Evolutionary conservation across 2,329 filamentous ascomycete species (phyloP).

Genomic region (Macroventuria anomochaeta): DNA sequence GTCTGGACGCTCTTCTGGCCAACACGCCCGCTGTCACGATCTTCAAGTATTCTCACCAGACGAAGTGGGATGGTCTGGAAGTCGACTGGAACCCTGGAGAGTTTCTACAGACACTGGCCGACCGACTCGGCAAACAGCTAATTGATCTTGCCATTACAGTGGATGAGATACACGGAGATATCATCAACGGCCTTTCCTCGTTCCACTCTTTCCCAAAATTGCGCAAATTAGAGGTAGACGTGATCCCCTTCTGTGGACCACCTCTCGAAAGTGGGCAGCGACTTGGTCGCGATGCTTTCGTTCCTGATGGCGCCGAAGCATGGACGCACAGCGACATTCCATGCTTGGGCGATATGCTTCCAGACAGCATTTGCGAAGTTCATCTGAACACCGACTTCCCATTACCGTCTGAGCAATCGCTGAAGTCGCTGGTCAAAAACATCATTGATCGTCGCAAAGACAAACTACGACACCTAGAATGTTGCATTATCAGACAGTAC

Average conservation of each 20-base stretch:
- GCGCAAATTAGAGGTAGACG: slow-evolving; percentile 38
- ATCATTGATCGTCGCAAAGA: slow-evolving; percentile 30
- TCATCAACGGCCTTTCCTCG: slow-evolving; percentile 42
- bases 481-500: slow-evolving; percentile 38
- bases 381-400: slow-evolving; percentile 42
- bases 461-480: slow-evolving; percentile 27
- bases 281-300: slow-evolving; percentile 24
- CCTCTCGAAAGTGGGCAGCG: slow-evolving; percentile 44
- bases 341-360: slow-evolving; percentile 45
- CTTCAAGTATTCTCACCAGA: slow-evolving; percentile 45
- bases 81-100: slow-evolving; percentile 45
- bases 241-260: slow-evolving; percentile 42
- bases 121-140: slow-evolving; percentile 32
- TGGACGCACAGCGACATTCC: slow-evolving; percentile 44
- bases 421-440: slow-evolving; percentile 41
- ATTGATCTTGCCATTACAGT: slow-evolving; percentile 42
- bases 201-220: slow-evolving; percentile 36
- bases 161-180: slow-evolving; percentile 38
- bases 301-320: slow-evolving; percentile 28
- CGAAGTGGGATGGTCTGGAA: slow-evolving; percentile 42
- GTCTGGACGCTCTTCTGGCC: slow-evolving; percentile 29
- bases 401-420: slow-evolving; percentile 26
- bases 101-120: slow-evolving; percentile 36
- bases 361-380: slow-evolving; percentile 34
- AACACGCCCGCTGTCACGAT: slow-evolving; percentile 35